Percentiles rank a stretch among this genome's conserved stretches.
Conservation (phyloP, 345 rosid species). For the Cardamine chenopodiifolia region DNA sequence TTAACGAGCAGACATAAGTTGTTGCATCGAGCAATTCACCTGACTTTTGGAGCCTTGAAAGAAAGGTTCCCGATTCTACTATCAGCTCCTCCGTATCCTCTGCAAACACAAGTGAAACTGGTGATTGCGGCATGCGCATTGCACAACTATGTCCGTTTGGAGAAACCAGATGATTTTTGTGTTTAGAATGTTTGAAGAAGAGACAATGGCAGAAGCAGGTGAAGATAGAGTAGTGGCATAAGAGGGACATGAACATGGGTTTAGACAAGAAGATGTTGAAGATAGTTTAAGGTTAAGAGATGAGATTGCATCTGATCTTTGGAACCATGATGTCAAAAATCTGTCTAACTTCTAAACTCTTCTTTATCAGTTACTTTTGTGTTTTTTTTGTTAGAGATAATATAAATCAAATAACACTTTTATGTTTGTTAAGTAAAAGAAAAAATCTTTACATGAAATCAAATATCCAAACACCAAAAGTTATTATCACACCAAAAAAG, state of each 20-base stretch:
- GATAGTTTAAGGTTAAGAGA: constrained; percentile 67
- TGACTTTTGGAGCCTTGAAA: constrained; percentile 69
- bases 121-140: constrained; percentile 83
- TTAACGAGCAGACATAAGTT: constrained; percentile 76
- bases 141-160: constrained; percentile 74
- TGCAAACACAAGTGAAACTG: constrained; percentile 83
- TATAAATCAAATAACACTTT: neutral
- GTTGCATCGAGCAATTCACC: constrained; percentile 53
- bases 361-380: neutral
- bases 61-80: constrained; percentile 80
- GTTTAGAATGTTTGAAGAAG: constrained; percentile 58
- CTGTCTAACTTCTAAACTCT: constrained; percentile 39
- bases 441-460: constrained; percentile 32
- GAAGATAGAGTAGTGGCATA: constrained; percentile 7
- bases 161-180: constrained; percentile 73
- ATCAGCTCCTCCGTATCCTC: constrained; percentile 89
- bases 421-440: constrained; percentile 28
- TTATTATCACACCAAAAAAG: neutral
- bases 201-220: constrained; percentile 12
- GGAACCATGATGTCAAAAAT: constrained; percentile 64
- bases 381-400: neutral
- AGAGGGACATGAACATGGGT: constrained; percentile 16
- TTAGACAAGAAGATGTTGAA: constrained; percentile 43
- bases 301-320: constrained; percentile 63
- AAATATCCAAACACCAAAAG: constrained; percentile 36